phyloP scores from a whole-genome alignment of 257 asterid genomes.

The Nicotiana tomentosiformis region DNA sequence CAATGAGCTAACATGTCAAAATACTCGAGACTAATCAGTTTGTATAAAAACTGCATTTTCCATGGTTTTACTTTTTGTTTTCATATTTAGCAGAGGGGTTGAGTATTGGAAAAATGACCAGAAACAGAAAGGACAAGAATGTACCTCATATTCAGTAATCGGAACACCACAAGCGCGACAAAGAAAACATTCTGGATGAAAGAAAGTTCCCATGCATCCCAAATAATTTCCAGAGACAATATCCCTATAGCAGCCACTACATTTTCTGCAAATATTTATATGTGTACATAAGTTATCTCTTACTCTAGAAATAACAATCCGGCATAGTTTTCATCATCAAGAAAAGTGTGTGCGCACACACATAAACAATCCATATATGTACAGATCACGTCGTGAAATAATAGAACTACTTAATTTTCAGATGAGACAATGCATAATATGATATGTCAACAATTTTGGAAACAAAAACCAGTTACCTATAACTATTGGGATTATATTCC shows the following conservation, averaged over 20 bases:
- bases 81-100: not conserved
- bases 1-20: conserved; percentile 14
- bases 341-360: not conserved
- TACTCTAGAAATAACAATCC: not conserved
- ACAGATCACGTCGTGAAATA: too few relatives aligned
- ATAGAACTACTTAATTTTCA: too few relatives aligned
- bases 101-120: not conserved
- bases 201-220: conserved; percentile 85
- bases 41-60: not conserved
- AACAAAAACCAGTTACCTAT: conserved; percentile 36
- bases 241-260: conserved; percentile 84
- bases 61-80: not conserved
- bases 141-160: conserved; percentile 87
- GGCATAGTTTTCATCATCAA: not conserved
- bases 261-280: conserved; percentile 48
- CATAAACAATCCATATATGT: not conserved
- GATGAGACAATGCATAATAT: not conserved
- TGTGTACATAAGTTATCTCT: not conserved
- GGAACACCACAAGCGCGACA: conserved; percentile 86
- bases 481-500: conserved; percentile 47
- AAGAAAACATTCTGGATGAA: conserved; percentile 97
- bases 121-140: not conserved
- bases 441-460: not conserved
- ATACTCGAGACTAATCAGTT: not conserved
- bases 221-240: conserved; percentile 76